A percentile compares a stretch with the other conserved stretches of the same genome.
These are phyloP conservation scores for Thalassia testudinum DNA, from an alignment of 116 monocot species.

Conservation along the genomic window DNA sequence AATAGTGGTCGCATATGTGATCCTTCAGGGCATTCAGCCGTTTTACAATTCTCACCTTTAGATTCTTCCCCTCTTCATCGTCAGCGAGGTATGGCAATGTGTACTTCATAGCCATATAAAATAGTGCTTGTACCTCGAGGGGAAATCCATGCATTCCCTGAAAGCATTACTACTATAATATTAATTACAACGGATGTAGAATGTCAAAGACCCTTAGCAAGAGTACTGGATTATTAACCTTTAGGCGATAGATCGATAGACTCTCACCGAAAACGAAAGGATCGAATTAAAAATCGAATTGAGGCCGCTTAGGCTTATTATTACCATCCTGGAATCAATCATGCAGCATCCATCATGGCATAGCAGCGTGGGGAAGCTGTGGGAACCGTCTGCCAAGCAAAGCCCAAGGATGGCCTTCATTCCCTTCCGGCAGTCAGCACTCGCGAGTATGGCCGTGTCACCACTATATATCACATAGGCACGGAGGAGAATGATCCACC, in stretches of 20 bases:
- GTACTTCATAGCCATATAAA: slow-evolving; percentile 21
- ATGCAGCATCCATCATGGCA: slow-evolving; percentile 21
- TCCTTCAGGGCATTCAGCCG: slow-evolving; percentile 14
- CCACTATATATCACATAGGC: slow-evolving; percentile 3
- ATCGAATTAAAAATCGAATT: too few species aligned
- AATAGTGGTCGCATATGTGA: slow-evolving; percentile 16
- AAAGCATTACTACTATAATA: too few species aligned
- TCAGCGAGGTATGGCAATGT: slow-evolving; percentile 9
- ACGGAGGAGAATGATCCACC: slow-evolving; percentile 8
- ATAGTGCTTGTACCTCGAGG: slow-evolving; percentile 28
- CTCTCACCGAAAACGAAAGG: too few species aligned
- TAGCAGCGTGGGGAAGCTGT: slow-evolving; percentile 18
- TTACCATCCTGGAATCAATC: slow-evolving; percentile 26
- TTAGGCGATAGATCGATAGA: too few species aligned
- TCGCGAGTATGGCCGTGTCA: slow-evolving; percentile 20
- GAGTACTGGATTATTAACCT: too few species aligned
- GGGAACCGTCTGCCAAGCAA: slow-evolving; percentile 18
- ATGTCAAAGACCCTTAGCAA: too few species aligned
- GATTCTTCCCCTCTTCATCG: slow-evolving; percentile 17
- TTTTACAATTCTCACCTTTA: slow-evolving; percentile 10
- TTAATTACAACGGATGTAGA: too few species aligned
- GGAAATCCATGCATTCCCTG: slow-evolving; percentile 28
- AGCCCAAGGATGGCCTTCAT: slow-evolving; percentile 13
- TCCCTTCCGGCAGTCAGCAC: slow-evolving; percentile 22
- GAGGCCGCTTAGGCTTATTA: too few species aligned